Conservation (phyloP, 2,329 filamentous ascomycete species). For the Apiospora arundinis region DNA sequence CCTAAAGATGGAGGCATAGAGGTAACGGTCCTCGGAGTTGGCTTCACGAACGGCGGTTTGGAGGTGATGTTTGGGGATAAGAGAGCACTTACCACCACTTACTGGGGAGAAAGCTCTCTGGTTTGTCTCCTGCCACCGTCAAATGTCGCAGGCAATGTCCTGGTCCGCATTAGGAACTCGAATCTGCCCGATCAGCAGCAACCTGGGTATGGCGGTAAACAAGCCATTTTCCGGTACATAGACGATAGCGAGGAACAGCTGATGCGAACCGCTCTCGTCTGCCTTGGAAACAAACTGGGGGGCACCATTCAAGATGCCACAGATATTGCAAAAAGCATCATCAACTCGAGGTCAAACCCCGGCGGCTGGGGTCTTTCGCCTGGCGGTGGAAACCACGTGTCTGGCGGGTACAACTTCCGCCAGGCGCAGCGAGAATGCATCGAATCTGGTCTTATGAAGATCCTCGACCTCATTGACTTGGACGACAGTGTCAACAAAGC, state of each 20-base stretch:
- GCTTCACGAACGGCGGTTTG: slow-evolving; percentile 75
- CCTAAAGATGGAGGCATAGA: slow-evolving; percentile 85
- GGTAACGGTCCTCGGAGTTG: slow-evolving; percentile 81
- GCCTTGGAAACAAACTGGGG: slow-evolving; percentile 69
- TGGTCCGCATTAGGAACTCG: slow-evolving; percentile 70
- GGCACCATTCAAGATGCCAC: slow-evolving; percentile 66
- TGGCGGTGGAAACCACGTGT: slow-evolving; percentile 52
- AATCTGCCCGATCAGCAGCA: slow-evolving; percentile 44
- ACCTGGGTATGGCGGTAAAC: slow-evolving; percentile 45
- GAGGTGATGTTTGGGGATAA: slow-evolving; percentile 83
- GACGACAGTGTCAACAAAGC: slow-evolving; percentile 74
- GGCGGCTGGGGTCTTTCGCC: slow-evolving; percentile 44
- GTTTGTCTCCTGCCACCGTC: slow-evolving; percentile 80
- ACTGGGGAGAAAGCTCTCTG: slow-evolving; percentile 80
- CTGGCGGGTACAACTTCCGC: slow-evolving; percentile 49
- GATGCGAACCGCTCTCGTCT: slow-evolving; percentile 70
- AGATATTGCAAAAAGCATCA: slow-evolving; percentile 66
- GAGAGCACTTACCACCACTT: slow-evolving; percentile 74
- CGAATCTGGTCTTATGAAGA: slow-evolving; percentile 72
- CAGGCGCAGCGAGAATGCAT: slow-evolving; percentile 47
- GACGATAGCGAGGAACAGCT: slow-evolving; percentile 74
- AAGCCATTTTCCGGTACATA: slow-evolving; percentile 72
- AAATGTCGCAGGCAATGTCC: slow-evolving; percentile 69
- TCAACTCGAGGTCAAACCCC: slow-evolving; percentile 58
- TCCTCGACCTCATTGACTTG: slow-evolving; percentile 80